Evolutionary conservation across 768 basidiomycete genomes (phyloP).

Genomic region (Pleurotus platypus): DNA sequence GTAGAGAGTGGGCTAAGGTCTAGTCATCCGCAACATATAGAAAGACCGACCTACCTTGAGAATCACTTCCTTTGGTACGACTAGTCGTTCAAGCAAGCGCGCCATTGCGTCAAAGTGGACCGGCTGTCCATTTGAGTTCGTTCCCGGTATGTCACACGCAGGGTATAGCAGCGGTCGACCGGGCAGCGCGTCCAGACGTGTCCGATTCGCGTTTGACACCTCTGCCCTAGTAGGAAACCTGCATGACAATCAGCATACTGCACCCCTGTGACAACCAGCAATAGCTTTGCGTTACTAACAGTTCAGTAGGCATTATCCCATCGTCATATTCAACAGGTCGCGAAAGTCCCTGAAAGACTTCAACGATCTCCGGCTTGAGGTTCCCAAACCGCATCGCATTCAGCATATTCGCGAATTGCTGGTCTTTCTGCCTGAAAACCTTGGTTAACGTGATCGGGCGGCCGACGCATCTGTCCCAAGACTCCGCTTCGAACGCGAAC

Average conservation of each 20-base stretch:
- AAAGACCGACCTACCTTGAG: slow-evolving; percentile 39
- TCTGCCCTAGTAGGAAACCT: slow-evolving; percentile 71
- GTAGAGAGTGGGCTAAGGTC: background rate
- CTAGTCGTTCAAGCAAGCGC: slow-evolving; percentile 53
- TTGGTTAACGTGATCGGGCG: slow-evolving; percentile 53
- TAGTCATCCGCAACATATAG: background rate
- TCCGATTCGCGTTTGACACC: slow-evolving; percentile 66
- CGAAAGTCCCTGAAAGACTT: slow-evolving; percentile 51
- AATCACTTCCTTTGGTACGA: slow-evolving; percentile 44
- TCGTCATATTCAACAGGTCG: slow-evolving; percentile 62
- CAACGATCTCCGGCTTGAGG: slow-evolving; percentile 38
- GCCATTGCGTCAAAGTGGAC: slow-evolving; percentile 35
- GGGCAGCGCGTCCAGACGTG: slow-evolving; percentile 42
- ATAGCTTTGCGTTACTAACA: slow-evolving; percentile 40
- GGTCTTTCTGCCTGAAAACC: slow-evolving; percentile 88
- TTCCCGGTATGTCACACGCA: slow-evolving; percentile 43
- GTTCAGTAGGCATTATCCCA: slow-evolving; percentile 76
- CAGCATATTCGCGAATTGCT: slow-evolving; percentile 80
- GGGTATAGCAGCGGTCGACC: slow-evolving; percentile 34
- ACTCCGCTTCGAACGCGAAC: slow-evolving; percentile 79
- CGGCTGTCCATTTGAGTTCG: slow-evolving; percentile 36
- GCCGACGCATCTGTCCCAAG: slow-evolving; percentile 69
- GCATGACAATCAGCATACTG: background rate
- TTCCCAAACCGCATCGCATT: slow-evolving; percentile 83
- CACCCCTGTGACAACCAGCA: background rate